These are phyloP conservation scores for Diaporthe batatas DNA, from an alignment of 2,329 filamentous ascomycete genomes.

Conservation along the genomic window DNA sequence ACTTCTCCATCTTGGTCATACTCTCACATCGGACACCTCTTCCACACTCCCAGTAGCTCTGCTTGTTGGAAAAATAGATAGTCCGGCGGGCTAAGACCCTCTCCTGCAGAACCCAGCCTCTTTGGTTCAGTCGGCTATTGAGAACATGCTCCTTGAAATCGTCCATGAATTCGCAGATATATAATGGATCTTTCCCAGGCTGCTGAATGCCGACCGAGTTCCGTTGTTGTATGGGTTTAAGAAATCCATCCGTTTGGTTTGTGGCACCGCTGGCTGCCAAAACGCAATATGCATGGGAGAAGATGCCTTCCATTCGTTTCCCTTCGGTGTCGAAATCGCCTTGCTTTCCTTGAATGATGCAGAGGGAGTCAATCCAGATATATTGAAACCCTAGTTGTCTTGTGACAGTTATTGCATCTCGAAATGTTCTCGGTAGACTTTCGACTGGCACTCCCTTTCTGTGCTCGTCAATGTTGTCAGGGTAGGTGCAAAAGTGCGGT, in stretches of 20 bases:
- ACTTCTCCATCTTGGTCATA: constrained; percentile 52
- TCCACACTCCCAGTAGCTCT: constrained; percentile 57
- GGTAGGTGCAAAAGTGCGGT: constrained; percentile 28
- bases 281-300: constrained; percentile 45
- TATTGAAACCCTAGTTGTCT: constrained; percentile 10
- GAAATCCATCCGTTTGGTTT: constrained; percentile 44
- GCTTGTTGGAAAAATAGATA: constrained; percentile 53
- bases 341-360: constrained; percentile 35
- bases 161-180: constrained; percentile 49
- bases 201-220: constrained; percentile 36
- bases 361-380: not conserved
- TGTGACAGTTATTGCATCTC: constrained; percentile 35
- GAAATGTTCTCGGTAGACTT: constrained; percentile 18
- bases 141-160: constrained; percentile 53
- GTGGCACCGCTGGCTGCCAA: constrained; percentile 45
- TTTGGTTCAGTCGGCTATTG: constrained; percentile 48
- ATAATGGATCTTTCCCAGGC: constrained; percentile 38
- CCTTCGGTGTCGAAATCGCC: constrained; percentile 45
- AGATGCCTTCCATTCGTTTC: constrained; percentile 46
- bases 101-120: constrained; percentile 58
- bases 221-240: constrained; percentile 32
- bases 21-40: constrained; percentile 53
- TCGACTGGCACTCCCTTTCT: not conserved
- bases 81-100: constrained; percentile 53
- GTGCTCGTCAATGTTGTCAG: not conserved